Base-by-base conservation (phyloP, 352 stramenopile genomes). In the Globisporangium yorkense region DNA sequence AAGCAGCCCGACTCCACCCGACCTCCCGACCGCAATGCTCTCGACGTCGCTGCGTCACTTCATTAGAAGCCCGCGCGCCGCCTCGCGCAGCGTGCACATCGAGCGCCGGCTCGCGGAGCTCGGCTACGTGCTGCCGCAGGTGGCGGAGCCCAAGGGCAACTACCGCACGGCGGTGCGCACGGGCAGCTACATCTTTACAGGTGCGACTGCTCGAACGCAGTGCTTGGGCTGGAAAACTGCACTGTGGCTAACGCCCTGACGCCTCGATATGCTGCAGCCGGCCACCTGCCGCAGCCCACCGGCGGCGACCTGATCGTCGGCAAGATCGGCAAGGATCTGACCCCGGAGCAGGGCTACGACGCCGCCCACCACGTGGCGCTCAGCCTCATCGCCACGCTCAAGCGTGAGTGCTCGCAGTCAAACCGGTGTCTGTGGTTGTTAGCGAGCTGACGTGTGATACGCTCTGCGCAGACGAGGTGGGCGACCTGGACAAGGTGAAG, bases 401-500 rank as follows among this genome's bases (percentile, higher is more conserved):
- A 97, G 68, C 71, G 76, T 79, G 69, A 67, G 68, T 66, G 29
- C 20, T 12, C 3, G 44, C n/a, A 12, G 16, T 2, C 12, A 13
- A 15, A 4, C 10, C 9, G 9, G 35, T 15, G 8, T 15, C 12
- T 16, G 37, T 5, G 37, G 16, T 0, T 43, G 12, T 13, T 16
- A 6, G 10, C 13, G 12, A 43, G 8, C 37, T 43, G 13, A 43
- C 33, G 33, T 39, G 33, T 39, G 6, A 24, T 16, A 5, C 12
- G 0, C 24, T 27, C 24, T 27, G 24, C 2, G 27, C 51, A 86
- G 75, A 70, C 29, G 75, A 89, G 59, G 50, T 90, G 5, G 85
- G 85, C 18, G 87, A 97, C 66, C 72, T 97, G 15, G 88, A 96
- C 71, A 63, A 80, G n/a, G 74, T 98, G 54, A 90, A 81, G 64